Evolutionary conservation across 2,329 filamentous ascomycete genomes (phyloP).

Genomic region (Paradendryphiella salina): DNA sequence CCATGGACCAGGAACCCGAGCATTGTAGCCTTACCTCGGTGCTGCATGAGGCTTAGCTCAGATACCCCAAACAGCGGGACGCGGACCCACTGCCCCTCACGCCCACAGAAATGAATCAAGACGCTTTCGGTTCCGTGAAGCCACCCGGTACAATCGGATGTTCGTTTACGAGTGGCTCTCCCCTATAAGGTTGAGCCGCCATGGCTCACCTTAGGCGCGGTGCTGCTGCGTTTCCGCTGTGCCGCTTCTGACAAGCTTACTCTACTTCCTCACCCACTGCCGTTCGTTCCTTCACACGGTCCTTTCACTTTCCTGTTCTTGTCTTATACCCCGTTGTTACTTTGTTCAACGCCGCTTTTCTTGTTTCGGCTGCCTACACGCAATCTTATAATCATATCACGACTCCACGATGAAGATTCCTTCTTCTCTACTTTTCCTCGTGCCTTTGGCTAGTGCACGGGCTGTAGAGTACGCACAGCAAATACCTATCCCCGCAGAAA

Average conservation of each 20-base stretch:
- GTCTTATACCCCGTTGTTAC: background rate
- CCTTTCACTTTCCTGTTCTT: background rate
- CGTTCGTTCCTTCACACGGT: background rate
- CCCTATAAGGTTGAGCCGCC: background rate
- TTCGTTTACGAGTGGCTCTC: background rate
- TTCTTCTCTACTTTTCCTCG: slow-evolving; percentile 6
- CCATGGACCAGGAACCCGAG: background rate
- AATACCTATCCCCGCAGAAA: slow-evolving; percentile 3
- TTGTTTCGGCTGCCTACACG: background rate
- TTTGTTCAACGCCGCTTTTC: background rate
- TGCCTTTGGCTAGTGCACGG: slow-evolving; percentile 17
- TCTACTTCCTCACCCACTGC: background rate
- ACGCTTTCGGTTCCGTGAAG: slow-evolving; percentile 1
- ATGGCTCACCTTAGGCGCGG: background rate
- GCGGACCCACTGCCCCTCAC: background rate
- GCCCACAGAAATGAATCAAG: background rate
- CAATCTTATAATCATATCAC: slow-evolving; percentile 4
- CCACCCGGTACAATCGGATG: background rate
- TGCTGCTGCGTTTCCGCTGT: background rate
- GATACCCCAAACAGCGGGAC: background rate
- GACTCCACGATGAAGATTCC: slow-evolving; percentile 11
- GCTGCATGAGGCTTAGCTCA: background rate
- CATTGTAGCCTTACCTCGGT: background rate
- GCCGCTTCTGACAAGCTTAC: background rate
- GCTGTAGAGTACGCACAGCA: slow-evolving; percentile 10